Percentiles rank a stretch among this genome's conserved stretches.
Evolutionary conservation across 257 asterid genomes (phyloP).

Genomic region (Solanum bulbocastanum): DNA sequence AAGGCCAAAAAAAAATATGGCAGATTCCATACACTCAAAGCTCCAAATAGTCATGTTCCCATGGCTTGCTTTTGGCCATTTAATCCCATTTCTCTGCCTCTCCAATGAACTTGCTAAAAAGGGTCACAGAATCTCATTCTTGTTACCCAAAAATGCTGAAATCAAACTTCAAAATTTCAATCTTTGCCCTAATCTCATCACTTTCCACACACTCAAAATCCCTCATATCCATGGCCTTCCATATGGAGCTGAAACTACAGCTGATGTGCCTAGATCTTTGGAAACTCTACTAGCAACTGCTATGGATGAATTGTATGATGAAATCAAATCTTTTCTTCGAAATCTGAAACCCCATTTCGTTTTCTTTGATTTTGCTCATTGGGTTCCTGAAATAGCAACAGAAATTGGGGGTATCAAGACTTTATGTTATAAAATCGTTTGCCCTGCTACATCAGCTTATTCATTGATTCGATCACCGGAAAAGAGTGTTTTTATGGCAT

Average conservation of each 20-base stretch:
- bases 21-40: neutral
- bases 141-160: constrained; percentile 22
- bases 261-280: constrained; percentile 20
- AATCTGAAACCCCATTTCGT: constrained; percentile 27
- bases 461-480: neutral
- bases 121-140: constrained; percentile 33
- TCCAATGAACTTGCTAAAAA: constrained; percentile 41
- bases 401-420: constrained; percentile 24
- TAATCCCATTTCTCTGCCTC: constrained; percentile 29
- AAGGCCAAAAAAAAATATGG: neutral
- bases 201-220: constrained; percentile 22
- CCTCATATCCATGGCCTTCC: constrained; percentile 52
- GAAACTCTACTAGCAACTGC: constrained; percentile 22
- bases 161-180: constrained; percentile 15
- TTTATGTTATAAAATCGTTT: constrained; percentile 11
- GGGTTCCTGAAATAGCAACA: constrained; percentile 41
- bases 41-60: constrained; percentile 38
- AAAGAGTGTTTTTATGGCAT: neutral
- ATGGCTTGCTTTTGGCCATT: constrained; percentile 58
- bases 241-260: constrained; percentile 30
- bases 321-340: constrained; percentile 11
- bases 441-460: constrained; percentile 10
- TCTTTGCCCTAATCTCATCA: constrained; percentile 25
- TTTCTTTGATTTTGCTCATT: constrained; percentile 34
- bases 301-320: constrained; percentile 32